A percentile compares a stretch with the other conserved stretches of the same genome.
phyloP scores from a whole-genome alignment of 176 grass and related monocot species.

The Areca catechu region DNA sequence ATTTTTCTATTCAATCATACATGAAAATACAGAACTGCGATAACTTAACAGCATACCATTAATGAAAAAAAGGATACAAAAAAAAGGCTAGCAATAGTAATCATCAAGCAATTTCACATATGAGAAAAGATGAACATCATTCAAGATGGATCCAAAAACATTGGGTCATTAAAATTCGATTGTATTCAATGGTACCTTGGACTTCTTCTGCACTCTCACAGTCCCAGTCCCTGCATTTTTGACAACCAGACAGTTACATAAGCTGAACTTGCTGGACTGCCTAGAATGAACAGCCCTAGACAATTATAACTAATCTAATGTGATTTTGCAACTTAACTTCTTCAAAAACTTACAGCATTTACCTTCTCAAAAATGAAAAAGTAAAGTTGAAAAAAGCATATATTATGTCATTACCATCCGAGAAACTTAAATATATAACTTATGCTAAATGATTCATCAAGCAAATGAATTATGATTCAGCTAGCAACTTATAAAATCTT shows the following conservation, averaged over 20 bases:
- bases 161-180: slow-evolving; percentile 9
- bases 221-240: slow-evolving; percentile 35
- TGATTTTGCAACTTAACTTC: neutral
- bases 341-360: too few species aligned
- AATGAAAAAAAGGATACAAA: too few species aligned
- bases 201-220: slow-evolving; percentile 36
- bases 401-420: neutral
- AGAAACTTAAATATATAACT: neutral
- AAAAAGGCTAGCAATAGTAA: too few species aligned
- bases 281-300: slow-evolving; percentile 1
- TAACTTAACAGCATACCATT: too few species aligned
- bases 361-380: neutral
- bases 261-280: slow-evolving; percentile 4
- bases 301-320: neutral
- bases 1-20: too few species aligned
- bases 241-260: slow-evolving; percentile 11
- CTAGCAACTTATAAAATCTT: neutral
- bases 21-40: too few species aligned
- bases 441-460: neutral
- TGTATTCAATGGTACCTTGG: slow-evolving; percentile 28
- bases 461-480: neutral
- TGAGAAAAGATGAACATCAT: neutral
- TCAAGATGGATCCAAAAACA: slow-evolving; percentile 1
- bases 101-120: too few species aligned
- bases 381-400: neutral